Percentiles rank a stretch among this genome's conserved stretches.
Evolutionary conservation across 352 stramenopile species (phyloP).

Genomic region (Phytopythium boreale): DNA sequence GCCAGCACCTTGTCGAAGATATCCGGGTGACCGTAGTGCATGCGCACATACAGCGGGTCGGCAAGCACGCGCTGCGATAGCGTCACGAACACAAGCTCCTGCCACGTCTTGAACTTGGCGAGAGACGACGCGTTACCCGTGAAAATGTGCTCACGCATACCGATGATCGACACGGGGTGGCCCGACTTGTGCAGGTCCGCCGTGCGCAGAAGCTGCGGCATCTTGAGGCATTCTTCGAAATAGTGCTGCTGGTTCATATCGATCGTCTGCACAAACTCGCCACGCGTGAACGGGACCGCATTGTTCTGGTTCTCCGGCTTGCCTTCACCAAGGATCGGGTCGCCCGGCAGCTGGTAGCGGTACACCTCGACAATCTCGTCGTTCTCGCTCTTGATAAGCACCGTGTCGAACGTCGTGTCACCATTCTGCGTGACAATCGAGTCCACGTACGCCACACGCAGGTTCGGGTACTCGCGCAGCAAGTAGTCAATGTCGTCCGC

Average conservation of each 20-base stretch:
- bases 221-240: constrained; percentile 86
- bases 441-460: constrained; percentile 85
- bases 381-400: constrained; percentile 79
- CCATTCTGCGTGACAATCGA: constrained; percentile 34
- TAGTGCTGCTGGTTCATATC: constrained; percentile 90
- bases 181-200: constrained; percentile 64
- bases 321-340: constrained; percentile 78
- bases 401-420: constrained; percentile 56
- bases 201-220: constrained; percentile 74
- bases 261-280: constrained; percentile 86
- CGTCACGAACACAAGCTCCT: constrained; percentile 84
- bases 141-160: constrained; percentile 88
- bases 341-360: constrained; percentile 73
- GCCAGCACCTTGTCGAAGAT: constrained; percentile 80
- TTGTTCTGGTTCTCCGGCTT: constrained; percentile 90
- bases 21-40: constrained; percentile 86
- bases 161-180: constrained; percentile 78
- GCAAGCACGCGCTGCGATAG: constrained; percentile 78
- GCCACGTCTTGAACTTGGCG: constrained; percentile 84
- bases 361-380: constrained; percentile 80
- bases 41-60: constrained; percentile 67
- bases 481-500: constrained; percentile 83
- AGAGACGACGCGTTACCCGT: constrained; percentile 81
- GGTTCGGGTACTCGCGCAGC: constrained; percentile 74
- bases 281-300: constrained; percentile 69